Evolutionary conservation across 2,329 filamentous ascomycete genomes (phyloP).

Genomic region (Balansia obtecta): DNA sequence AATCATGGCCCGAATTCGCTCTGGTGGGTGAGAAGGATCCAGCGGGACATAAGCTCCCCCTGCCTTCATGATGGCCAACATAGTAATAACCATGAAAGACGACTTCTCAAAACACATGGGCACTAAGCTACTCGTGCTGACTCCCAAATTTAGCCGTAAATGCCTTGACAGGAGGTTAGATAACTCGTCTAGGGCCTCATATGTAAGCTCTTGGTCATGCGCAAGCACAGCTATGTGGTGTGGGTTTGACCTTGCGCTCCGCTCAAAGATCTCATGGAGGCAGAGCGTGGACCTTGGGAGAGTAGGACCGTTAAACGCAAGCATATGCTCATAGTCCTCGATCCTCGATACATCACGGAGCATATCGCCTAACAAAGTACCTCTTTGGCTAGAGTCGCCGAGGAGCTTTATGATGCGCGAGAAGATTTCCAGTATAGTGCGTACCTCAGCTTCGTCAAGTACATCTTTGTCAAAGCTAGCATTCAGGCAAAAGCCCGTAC

Average conservation of each 20-base stretch:
- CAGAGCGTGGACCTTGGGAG: background rate
- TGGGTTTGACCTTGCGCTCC: background rate
- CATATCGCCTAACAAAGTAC: background rate
- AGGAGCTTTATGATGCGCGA: background rate
- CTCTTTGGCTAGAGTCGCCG: background rate
- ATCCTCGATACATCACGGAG: background rate
- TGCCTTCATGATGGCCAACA: background rate
- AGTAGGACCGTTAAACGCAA: background rate
- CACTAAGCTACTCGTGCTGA: background rate
- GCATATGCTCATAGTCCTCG: background rate
- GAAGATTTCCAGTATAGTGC: background rate
- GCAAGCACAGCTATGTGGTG: conserved; percentile 6
- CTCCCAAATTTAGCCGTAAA: background rate
- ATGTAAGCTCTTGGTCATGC: conserved; percentile 5
- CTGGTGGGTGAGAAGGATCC: background rate
- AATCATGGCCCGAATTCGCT: background rate
- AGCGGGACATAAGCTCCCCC: background rate
- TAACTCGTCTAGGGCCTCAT: background rate
- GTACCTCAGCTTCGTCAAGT: conserved; percentile 30
- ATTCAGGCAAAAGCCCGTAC: conserved; percentile 17
- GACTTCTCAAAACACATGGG: background rate
- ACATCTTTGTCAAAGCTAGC: background rate
- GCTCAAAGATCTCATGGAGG: background rate
- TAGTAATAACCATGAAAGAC: background rate
- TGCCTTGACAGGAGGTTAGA: background rate